Percentiles rank a stretch among this genome's conserved stretches.
Evolutionary conservation across 371 early-diverging fungal genomes (phyloP).

Genomic region (Mucor racemosus): DNA sequence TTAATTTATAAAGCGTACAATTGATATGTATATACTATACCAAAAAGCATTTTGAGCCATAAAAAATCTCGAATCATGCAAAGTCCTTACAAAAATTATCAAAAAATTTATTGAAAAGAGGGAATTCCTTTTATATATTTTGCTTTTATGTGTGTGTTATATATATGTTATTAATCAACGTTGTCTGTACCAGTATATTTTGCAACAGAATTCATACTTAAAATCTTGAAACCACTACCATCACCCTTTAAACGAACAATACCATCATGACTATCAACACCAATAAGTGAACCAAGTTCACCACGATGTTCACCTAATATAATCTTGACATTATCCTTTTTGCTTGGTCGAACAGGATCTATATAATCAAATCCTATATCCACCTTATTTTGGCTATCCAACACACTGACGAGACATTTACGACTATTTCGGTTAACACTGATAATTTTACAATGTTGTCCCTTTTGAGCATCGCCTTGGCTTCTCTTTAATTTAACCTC

Average conservation of each 20-base stretch:
- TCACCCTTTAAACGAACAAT: conserved; percentile 72
- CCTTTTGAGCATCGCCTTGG: conserved; percentile 40
- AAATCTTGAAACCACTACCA: conserved; percentile 65
- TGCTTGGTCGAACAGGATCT: conserved; percentile 75
- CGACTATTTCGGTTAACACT: conserved; percentile 51
- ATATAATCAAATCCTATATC: conserved; percentile 57
- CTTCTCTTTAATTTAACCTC: conserved; percentile 57
- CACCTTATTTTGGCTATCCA: conserved; percentile 36
- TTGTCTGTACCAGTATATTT: conserved; percentile 54
- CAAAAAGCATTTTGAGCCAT: no score
- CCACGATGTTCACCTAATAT: conserved; percentile 74
- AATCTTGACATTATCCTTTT: conserved; percentile 80
- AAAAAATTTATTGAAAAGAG: no score
- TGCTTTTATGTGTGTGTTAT: background rate
- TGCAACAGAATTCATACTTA: conserved; percentile 65
- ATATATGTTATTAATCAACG: conserved; percentile 20
- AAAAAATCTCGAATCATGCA: no score
- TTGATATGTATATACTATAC: no score
- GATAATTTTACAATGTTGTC: conserved; percentile 55
- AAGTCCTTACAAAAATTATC: no score
- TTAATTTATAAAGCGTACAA: no score
- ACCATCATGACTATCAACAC: conserved; percentile 82
- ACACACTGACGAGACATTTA: conserved; percentile 43
- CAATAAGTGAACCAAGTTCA: conserved; percentile 78
- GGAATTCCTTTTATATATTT: background rate